phyloP scores from a whole-genome alignment of 2,329 filamentous ascomycete species.

The Botrytis aclada region DNA sequence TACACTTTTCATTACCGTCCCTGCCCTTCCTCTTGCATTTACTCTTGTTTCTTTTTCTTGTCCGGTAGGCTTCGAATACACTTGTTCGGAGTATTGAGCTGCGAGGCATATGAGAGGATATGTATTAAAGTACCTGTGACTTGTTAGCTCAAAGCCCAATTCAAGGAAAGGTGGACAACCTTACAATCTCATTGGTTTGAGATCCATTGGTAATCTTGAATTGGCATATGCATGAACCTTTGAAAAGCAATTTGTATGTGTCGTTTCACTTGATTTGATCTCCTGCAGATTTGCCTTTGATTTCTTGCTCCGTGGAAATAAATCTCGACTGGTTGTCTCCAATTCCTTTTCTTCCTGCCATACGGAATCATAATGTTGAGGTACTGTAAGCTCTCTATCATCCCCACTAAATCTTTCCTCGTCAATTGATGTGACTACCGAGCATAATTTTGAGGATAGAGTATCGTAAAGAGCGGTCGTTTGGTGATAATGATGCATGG shows the following conservation, averaged over 20 bases:
- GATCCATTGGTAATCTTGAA: slow-evolving; percentile 64
- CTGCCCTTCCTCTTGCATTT: slow-evolving; percentile 65
- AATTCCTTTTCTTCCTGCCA: slow-evolving; percentile 29
- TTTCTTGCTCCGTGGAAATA: slow-evolving; percentile 33
- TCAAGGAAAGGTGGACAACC: neutral
- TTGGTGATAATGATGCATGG: slow-evolving; percentile 46
- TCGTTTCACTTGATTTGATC: slow-evolving; percentile 39
- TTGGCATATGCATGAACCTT: slow-evolving; percentile 80
- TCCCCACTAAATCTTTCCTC: slow-evolving; percentile 52
- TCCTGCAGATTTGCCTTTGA: slow-evolving; percentile 39
- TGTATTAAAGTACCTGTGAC: slow-evolving; percentile 62
- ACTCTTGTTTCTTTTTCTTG: slow-evolving; percentile 67
- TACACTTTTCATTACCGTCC: slow-evolving; percentile 77
- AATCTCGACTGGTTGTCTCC: slow-evolving; percentile 21
- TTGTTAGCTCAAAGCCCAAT: neutral
- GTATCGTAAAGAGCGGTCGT: slow-evolving; percentile 53
- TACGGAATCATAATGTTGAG: slow-evolving; percentile 22
- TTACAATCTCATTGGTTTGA: slow-evolving; percentile 66
- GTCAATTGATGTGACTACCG: slow-evolving; percentile 71
- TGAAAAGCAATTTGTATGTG: slow-evolving; percentile 60
- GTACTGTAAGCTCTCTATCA: slow-evolving; percentile 50
- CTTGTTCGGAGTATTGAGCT: slow-evolving; percentile 71
- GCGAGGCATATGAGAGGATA: slow-evolving; percentile 77
- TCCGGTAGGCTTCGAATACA: slow-evolving; percentile 64
- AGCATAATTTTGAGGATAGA: slow-evolving; percentile 61